phyloP scores from a whole-genome alignment of 75 land plant genomes.

The Pinus tabuliformis region DNA sequence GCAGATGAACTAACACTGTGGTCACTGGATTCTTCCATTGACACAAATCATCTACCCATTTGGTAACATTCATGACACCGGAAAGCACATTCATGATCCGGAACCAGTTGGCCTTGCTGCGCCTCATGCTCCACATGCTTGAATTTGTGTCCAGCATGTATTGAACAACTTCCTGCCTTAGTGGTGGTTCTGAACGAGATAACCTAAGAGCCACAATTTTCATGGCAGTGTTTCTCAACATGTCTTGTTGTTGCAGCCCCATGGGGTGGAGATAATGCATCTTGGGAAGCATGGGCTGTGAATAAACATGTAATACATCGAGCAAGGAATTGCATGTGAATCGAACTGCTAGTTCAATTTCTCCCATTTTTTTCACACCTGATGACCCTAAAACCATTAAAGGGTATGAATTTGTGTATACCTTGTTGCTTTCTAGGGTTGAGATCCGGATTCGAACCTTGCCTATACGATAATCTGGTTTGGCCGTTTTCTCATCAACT shows the following conservation, averaged over 20 bases:
- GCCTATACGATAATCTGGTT: constrained; percentile 47
- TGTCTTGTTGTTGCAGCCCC: constrained; percentile 49
- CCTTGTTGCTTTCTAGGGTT: constrained; percentile 68
- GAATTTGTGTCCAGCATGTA: constrained; percentile 78
- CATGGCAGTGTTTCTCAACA: constrained; percentile 56
- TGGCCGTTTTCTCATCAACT: constrained; percentile 2
- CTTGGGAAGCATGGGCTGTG: constrained; percentile 63
- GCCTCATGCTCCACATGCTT: constrained; percentile 76
- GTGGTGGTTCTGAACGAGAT: constrained; percentile 66
- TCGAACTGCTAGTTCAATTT: constrained; percentile 62
- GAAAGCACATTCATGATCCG: constrained; percentile 62
- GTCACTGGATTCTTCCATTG: constrained; percentile 80
- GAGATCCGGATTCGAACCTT: constrained; percentile 75
- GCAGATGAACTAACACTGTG: constrained; percentile 71
- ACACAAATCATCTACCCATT: constrained; percentile 72
- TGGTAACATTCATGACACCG: constrained; percentile 57
- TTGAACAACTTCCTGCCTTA: constrained; percentile 67
- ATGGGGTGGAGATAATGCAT: constrained; percentile 74
- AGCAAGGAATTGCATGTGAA: constrained; percentile 57
- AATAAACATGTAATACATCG: constrained; percentile 52
- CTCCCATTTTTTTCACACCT: constrained; percentile 82
- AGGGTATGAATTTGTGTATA: constrained; percentile 75
- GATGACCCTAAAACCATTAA: constrained; percentile 54
- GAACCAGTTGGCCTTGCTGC: constrained; percentile 74
- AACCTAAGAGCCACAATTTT: constrained; percentile 57